phyloP scores from a whole-genome alignment of 108 stramenopile species.

The Skeletonema menzelii region DNA sequence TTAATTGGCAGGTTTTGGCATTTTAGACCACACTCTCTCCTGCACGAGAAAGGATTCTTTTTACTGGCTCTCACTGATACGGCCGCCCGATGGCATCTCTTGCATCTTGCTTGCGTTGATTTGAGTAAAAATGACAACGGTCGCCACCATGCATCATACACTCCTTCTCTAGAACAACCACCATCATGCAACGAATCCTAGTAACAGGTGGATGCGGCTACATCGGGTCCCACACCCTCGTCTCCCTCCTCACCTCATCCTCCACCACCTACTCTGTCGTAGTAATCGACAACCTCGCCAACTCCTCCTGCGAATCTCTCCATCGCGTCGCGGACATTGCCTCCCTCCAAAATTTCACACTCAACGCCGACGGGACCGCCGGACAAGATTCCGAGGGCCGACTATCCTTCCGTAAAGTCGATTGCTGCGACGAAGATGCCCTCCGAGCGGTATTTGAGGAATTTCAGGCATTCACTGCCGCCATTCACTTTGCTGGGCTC shows the following conservation, averaged over 20 bases:
- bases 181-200: slow-evolving; percentile 56
- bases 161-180: too few relatives aligned
- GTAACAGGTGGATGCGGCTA: slow-evolving; percentile 98
- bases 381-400: slow-evolving; percentile 49
- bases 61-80: too few relatives aligned
- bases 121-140: too few relatives aligned
- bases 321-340: slow-evolving; percentile 76
- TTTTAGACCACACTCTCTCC: too few relatives aligned
- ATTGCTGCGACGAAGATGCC: slow-evolving; percentile 65
- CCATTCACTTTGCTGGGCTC: slow-evolving; percentile 98
- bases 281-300: slow-evolving; percentile 85
- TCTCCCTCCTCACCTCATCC: slow-evolving; percentile 80
- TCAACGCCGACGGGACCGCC: slow-evolving; percentile 6
- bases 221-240: slow-evolving; percentile 97
- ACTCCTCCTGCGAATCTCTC: slow-evolving; percentile 69
- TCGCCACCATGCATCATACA: too few relatives aligned
- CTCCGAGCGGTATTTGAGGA: slow-evolving; percentile 75
- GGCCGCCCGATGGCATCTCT: too few relatives aligned
- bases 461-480: slow-evolving; percentile 76
- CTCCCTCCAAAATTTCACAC: slow-evolving; percentile 33
- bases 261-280: slow-evolving; percentile 76
- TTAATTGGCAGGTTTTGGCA: too few relatives aligned
- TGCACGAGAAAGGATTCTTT: too few relatives aligned
- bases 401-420: slow-evolving; percentile 73
- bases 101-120: too few relatives aligned